Base-by-base conservation (phyloP, 345 rosid species). In the Euclidium syriacum region DNA sequence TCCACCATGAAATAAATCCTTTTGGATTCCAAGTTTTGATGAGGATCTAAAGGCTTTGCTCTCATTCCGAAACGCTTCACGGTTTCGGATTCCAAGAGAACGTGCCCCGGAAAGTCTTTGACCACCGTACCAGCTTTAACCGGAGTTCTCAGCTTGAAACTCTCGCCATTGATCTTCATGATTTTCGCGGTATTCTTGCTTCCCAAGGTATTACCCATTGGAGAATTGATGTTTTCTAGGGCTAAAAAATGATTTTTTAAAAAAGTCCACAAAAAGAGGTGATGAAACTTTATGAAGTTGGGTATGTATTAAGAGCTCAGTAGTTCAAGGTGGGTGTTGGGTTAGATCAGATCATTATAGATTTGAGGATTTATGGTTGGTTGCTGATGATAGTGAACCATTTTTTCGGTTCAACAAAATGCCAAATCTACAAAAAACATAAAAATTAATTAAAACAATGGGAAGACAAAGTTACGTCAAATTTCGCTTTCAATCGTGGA, bases 141-240 rank as follows among this genome's bases (percentile, higher is more conserved):
- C 1, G 97, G 99, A 0, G 95, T 81, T 72, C 75, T 79, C n/a
- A 90, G 12, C 84, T 90, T 88, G 42, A 82, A 34, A 23, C 91
- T 85, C 72, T 95, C 97, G 0, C 99, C 99, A 44, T 58, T 75
- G 51, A 88, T 84, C 72, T 85, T 95, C 99, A 95, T 95, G 24
- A 95, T 71, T 59, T 86, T 95, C 0, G 75, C 76, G 0, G 80
- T 70, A 58, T 61, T 83, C 55, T 81, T 88, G 67, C 78, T 77
- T 29, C 85, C 88, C 36, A 90, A 64, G 77, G 74, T 68, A 77
- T 91, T 91, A 10, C 95, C 96, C 98, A 91, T 91, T 60, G 9
- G 16, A 34, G 60, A 53, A 44, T n/a, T 27, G 47, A 25, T 46
- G 10, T 19, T 23, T 17, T 11, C 16, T 33, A 9, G 36, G 36